A percentile compares a stretch with the other conserved stretches of the same genome.
These are phyloP conservation scores for Penicillium sp. DNA, from an alignment of 2,329 filamentous ascomycete species.

Conservation along the genomic window DNA sequence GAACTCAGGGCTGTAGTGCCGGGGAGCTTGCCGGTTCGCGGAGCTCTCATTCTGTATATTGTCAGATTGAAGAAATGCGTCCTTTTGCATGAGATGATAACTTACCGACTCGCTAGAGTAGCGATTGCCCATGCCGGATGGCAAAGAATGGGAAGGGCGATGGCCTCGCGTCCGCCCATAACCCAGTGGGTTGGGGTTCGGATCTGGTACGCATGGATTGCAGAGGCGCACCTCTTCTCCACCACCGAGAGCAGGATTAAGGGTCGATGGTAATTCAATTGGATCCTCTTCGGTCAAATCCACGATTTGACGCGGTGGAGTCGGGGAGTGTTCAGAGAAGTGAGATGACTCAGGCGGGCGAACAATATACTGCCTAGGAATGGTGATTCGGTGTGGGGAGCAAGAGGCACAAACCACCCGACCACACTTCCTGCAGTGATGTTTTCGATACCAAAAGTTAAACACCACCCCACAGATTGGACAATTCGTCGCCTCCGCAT, in stretches of 20 bases:
- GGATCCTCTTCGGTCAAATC: constrained; percentile 48
- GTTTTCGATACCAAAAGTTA: constrained; percentile 81
- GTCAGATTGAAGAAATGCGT: neutral
- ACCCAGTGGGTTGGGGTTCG: constrained; percentile 55
- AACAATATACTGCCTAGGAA: constrained; percentile 90
- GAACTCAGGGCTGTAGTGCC: neutral
- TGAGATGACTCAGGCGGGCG: constrained; percentile 61
- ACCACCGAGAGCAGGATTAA: constrained; percentile 58
- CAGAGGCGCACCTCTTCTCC: constrained; percentile 70
- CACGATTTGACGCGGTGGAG: constrained; percentile 39
- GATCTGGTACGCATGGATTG: constrained; percentile 72
- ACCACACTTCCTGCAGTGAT: constrained; percentile 96
- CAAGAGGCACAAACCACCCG: constrained; percentile 86
- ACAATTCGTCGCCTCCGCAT: constrained; percentile 77
- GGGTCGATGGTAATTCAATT: constrained; percentile 18
- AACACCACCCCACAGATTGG: constrained; percentile 82
- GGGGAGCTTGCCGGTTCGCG: constrained; percentile 7
- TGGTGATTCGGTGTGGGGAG: constrained; percentile 92
- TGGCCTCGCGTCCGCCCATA: constrained; percentile 29
- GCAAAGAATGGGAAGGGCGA: constrained; percentile 20
- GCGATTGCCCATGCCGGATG: constrained; percentile 14
- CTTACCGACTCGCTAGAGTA: neutral
- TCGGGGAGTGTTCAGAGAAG: constrained; percentile 44
- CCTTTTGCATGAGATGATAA: neutral
- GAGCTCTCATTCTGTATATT: neutral